phyloP scores from a whole-genome alignment of 768 basidiomycete genomes.

The Lactarius pseudohatsudake region DNA sequence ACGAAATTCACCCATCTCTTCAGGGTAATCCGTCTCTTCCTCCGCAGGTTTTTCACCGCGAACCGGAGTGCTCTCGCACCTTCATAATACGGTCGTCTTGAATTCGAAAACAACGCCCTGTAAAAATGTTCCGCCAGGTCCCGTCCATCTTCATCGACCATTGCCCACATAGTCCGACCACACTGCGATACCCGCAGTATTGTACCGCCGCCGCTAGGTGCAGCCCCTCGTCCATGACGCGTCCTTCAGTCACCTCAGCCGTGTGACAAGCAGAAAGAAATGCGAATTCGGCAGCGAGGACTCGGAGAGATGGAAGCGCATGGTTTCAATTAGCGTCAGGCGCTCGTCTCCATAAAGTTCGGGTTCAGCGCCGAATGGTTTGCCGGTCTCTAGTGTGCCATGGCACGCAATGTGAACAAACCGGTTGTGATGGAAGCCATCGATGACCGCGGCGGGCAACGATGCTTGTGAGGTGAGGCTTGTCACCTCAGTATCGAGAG shows the following conservation, averaged over 20 bases:
- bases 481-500: neutral
- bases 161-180: neutral
- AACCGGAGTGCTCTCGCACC: neutral
- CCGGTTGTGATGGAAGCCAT: neutral
- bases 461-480: neutral
- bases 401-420: neutral
- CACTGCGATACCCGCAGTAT: neutral
- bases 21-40: neutral
- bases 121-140: neutral
- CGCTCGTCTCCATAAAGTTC: neutral
- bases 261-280: neutral
- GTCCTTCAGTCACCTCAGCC: neutral
- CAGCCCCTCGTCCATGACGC: neutral
- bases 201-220: neutral
- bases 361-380: neutral
- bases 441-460: neutral
- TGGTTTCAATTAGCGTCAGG: neutral
- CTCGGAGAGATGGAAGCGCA: neutral
- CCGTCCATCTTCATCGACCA: neutral
- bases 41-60: neutral
- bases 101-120: neutral
- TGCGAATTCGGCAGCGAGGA: neutral
- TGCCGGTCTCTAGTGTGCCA: neutral
- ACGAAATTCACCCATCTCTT: neutral
- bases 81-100: neutral